These are phyloP conservation scores for Brettanomyces anomalus DNA, from an alignment of 805 yeast genomes.

Conservation along the genomic window DNA sequence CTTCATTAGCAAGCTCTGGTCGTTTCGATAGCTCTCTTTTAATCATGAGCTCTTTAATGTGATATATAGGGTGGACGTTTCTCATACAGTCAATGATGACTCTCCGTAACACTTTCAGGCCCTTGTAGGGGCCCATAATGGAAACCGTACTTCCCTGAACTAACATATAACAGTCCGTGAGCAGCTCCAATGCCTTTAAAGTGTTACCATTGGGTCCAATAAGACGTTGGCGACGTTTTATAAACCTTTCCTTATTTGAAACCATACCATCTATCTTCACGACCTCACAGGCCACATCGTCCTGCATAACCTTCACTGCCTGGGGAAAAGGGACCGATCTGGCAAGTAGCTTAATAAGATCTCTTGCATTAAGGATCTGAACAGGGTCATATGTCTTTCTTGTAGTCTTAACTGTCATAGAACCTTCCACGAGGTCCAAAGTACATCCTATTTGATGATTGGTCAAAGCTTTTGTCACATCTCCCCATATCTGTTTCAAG, in stretches of 20 bases:
- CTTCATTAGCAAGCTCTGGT: conserved; percentile 92
- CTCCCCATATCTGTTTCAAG: conserved; percentile 85
- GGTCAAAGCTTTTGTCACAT: conserved; percentile 74
- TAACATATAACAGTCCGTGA: conserved; percentile 90
- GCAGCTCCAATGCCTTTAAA: conserved; percentile 84
- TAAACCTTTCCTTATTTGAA: conserved; percentile 84
- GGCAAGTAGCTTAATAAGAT: conserved; percentile 84
- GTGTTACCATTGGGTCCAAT: conserved; percentile 98
- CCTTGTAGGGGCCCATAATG: conserved; percentile 93
- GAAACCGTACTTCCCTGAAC: conserved; percentile 98
- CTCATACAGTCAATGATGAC: conserved; percentile 97
- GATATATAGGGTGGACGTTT: conserved; percentile 95
- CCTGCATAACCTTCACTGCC: conserved; percentile 84
- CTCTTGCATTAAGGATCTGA: conserved; percentile 87
- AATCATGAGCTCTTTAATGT: conserved; percentile 95
- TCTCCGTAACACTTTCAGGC: conserved; percentile 83
- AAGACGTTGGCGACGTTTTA: conserved; percentile 90
- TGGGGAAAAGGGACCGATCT: conserved; percentile 97
- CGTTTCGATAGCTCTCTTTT: conserved; percentile 90
- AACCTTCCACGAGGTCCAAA: conserved; percentile 87
- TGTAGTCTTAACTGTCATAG: conserved; percentile 95
- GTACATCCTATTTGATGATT: conserved; percentile 72
- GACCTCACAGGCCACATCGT: conserved; percentile 92
- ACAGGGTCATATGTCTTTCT: conserved; percentile 95
- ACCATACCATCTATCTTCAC: conserved; percentile 90